phyloP scores from a whole-genome alignment of 768 basidiomycete genomes.

The Amanita polypyramis region DNA sequence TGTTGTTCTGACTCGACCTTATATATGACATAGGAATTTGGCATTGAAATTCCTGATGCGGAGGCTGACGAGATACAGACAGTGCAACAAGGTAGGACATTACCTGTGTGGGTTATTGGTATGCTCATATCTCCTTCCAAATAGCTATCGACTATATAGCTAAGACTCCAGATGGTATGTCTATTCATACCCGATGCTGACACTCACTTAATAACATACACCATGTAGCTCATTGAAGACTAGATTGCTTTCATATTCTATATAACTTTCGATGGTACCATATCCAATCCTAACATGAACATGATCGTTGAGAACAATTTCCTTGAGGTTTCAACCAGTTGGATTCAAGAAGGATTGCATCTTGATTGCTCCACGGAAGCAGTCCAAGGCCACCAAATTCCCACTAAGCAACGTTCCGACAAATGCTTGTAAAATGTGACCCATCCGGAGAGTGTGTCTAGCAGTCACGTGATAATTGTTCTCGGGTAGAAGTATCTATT shows the following conservation, averaged over 20 bases:
- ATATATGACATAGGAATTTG: slow-evolving; percentile 63
- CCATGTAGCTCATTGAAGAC: slow-evolving; percentile 36
- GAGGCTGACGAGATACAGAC: slow-evolving; percentile 94
- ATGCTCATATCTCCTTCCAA: slow-evolving; percentile 13
- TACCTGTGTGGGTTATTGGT: slow-evolving; percentile 6
- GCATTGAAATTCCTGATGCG: slow-evolving; percentile 94
- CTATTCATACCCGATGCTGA: slow-evolving; percentile 7
- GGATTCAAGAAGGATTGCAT: too few species aligned
- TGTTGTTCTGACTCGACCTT: background rate
- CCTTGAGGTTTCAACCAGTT: too few species aligned
- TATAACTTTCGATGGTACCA: slow-evolving; percentile 23
- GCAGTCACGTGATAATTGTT: slow-evolving; percentile 28
- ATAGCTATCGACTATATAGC: slow-evolving; percentile 91
- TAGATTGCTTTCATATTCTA: slow-evolving; percentile 22
- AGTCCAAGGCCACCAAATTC: too few species aligned
- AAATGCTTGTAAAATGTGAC: too few species aligned
- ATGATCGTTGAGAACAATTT: slow-evolving; percentile 4
- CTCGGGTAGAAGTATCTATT: slow-evolving; percentile 40
- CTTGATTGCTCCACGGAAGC: too few species aligned
- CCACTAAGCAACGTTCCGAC: too few species aligned
- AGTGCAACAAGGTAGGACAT: slow-evolving; percentile 71
- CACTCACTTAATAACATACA: slow-evolving; percentile 12
- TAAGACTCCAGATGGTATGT: slow-evolving; percentile 80
- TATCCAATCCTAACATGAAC: slow-evolving; percentile 13
- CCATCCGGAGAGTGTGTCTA: background rate